Evolutionary conservation across 768 basidiomycete genomes (phyloP).

Genomic region (Suillus subalutaceus): DNA sequence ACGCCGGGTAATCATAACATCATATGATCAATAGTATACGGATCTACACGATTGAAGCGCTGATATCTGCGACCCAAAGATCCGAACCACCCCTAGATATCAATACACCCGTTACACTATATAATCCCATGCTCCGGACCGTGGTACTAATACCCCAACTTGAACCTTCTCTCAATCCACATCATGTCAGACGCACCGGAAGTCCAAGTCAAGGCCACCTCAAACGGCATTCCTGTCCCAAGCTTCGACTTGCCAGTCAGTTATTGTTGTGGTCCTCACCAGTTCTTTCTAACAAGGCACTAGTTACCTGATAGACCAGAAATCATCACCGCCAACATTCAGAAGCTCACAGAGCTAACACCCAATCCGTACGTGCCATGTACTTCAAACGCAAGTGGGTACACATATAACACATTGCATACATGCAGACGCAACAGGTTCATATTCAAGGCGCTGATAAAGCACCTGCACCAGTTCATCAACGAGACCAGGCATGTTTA

Average conservation of each 20-base stretch:
- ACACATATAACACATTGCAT: background rate
- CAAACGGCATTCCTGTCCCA: slow-evolving; percentile 45
- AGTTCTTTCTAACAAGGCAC: background rate
- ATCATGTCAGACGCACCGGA: slow-evolving; percentile 14
- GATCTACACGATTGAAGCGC: no score
- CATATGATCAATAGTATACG: no score
- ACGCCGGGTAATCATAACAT: no score
- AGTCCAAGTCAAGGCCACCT: slow-evolving; percentile 24
- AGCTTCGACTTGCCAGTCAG: slow-evolving; percentile 44
- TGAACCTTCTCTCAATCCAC: background rate
- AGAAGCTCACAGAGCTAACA: slow-evolving; percentile 40
- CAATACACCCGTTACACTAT: background rate
- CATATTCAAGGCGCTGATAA: slow-evolving; percentile 54
- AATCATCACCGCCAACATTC: slow-evolving; percentile 50
- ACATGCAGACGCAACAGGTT: slow-evolving; percentile 45
- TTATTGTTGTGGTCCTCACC: background rate
- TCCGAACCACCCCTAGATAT: background rate
- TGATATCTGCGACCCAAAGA: background rate
- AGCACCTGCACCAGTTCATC: slow-evolving; percentile 75
- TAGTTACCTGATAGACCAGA: slow-evolving; percentile 54
- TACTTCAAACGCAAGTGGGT: background rate
- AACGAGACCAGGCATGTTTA: slow-evolving; percentile 60
- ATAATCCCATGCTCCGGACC: background rate
- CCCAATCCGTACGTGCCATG: slow-evolving; percentile 40
- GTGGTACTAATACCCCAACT: background rate